A percentile compares a stretch with the other conserved stretches of the same genome.
Evolutionary conservation across 805 yeast genomes (phyloP).

Genomic region (Hagleromyces aurorensis): DNA sequence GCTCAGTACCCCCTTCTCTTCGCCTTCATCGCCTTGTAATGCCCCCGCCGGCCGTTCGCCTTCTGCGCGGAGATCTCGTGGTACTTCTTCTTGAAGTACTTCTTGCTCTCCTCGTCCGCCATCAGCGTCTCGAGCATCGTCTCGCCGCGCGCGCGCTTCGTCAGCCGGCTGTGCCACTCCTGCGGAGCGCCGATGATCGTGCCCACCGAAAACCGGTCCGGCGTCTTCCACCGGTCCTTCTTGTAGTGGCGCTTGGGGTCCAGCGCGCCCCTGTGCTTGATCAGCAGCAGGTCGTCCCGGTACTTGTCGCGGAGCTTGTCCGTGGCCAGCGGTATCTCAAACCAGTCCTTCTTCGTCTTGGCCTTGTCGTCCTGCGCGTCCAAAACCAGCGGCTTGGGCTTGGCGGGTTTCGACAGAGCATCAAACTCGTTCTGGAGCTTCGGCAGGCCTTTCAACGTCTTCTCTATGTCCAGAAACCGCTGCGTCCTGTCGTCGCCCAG

Average conservation of each 20-base stretch:
- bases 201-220: conserved; percentile 82
- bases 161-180: conserved; percentile 62
- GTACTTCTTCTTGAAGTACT: conserved; percentile 81
- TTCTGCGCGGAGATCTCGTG: conserved; percentile 62
- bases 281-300: conserved; percentile 67
- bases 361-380: conserved; percentile 7
- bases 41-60: conserved; percentile 57
- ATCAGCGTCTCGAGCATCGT: conserved; percentile 79
- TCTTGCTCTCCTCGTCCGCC: conserved; percentile 58
- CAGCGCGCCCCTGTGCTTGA: conserved; percentile 81
- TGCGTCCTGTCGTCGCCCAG: conserved; percentile 13
- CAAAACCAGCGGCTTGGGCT: conserved; percentile 4
- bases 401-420: conserved; percentile 9
- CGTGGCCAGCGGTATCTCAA: conserved; percentile 68
- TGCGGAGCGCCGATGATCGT: conserved; percentile 76
- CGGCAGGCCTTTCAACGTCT: conserved; percentile 23
- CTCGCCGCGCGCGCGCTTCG: conserved; percentile 63
- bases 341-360: conserved; percentile 51
- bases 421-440: conserved; percentile 27
- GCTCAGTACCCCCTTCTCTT: too few species aligned
- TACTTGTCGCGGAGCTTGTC: conserved; percentile 49
- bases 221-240: conserved; percentile 69
- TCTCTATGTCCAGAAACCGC: conserved; percentile 24
- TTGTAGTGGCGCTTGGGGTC: conserved; percentile 96
- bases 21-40: conserved; percentile 53